Base-by-base conservation (phyloP, 345 rosid genomes). In the Linum usitatissimum region DNA sequence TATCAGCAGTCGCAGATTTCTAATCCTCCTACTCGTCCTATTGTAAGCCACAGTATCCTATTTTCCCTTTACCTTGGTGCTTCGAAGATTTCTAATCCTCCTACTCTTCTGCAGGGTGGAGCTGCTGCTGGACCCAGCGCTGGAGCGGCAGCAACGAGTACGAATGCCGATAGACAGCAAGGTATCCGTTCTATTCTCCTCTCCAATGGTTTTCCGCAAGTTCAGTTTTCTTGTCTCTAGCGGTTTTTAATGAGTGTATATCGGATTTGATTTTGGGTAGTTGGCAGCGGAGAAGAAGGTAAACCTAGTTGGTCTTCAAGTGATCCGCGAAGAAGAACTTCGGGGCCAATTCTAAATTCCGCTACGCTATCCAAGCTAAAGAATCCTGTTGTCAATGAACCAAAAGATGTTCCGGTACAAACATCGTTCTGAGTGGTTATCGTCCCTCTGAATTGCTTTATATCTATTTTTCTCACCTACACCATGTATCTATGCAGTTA, bases 1-100 rank as follows among this genome's bases (percentile, higher is more conserved):
- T 87, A 83, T 79, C 94, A 89, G 78, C 91, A 86, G 64, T 81
- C 91, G 62, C 94, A 83, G 70, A 75, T 82, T 68, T 63, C 88
- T 45, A 75, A 81, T 63, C 94, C 97, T 45, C 77, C 87, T 31
- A 21, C 91, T 34, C 90, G 87, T 68, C 70, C 80, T 42, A 61
- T 59, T 60, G 94, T 89, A 78, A 77, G 86, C 40, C n/a, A 57
- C 59, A 48, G 21, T 30, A 6, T 31, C 9, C 23, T 55, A 55
- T 19, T 42, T 49, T 34, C 63, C 69, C 40, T 66, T 5, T 42
- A 61, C 53, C 21, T 53, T 14, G 34, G 64, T 66, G 45, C 57
- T 59, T 36, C 9, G 6, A 31, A 14, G 21, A 8, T 14, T 55
- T n/a, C 23, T 18, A 40, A 65, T 66, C 61, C 28, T 23, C 28